phyloP scores from a whole-genome alignment of 768 basidiomycete species.

The Sarcomyxa edulis region DNA sequence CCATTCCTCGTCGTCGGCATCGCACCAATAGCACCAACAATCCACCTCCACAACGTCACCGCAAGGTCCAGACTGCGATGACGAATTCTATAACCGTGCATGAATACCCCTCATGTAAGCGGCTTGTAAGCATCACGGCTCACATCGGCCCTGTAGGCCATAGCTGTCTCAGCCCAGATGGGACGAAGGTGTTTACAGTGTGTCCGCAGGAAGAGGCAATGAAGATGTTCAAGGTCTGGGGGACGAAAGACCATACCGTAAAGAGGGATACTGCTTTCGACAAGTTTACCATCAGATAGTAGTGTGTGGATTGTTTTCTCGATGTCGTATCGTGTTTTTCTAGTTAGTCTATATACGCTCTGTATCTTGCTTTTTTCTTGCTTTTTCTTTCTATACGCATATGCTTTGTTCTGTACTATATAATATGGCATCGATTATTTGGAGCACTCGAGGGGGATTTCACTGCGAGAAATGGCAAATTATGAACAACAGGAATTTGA shows the following conservation, averaged over 20 bases:
- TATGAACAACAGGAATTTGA: too few relatives aligned
- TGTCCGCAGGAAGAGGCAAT: constrained; percentile 62
- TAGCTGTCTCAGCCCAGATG: constrained; percentile 59
- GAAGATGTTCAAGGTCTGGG: constrained; percentile 73
- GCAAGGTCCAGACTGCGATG: constrained; percentile 22
- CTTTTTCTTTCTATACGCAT: too few relatives aligned
- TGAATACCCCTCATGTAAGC: constrained; percentile 58
- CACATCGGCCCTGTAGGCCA: constrained; percentile 51
- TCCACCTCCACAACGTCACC: constrained; percentile 30
- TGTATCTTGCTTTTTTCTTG: too few relatives aligned
- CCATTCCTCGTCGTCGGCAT: constrained; percentile 40
- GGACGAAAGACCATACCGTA: constrained; percentile 22
- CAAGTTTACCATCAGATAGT: constrained; percentile 39
- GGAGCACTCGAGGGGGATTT: too few relatives aligned
- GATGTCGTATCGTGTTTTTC: too few relatives aligned
- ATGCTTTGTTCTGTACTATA: too few relatives aligned
- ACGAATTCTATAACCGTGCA: constrained; percentile 69
- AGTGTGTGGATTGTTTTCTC: too few relatives aligned
- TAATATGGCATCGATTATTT: too few relatives aligned
- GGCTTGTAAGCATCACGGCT: constrained; percentile 52
- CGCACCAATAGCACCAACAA: constrained; percentile 43
- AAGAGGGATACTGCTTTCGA: constrained; percentile 40
- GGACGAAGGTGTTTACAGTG: constrained; percentile 58
- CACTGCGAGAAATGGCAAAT: too few relatives aligned
- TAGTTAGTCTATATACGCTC: too few relatives aligned